Conservation (phyloP, 176 grass and related monocot genomes). For the Sorghum bicolor region DNA sequence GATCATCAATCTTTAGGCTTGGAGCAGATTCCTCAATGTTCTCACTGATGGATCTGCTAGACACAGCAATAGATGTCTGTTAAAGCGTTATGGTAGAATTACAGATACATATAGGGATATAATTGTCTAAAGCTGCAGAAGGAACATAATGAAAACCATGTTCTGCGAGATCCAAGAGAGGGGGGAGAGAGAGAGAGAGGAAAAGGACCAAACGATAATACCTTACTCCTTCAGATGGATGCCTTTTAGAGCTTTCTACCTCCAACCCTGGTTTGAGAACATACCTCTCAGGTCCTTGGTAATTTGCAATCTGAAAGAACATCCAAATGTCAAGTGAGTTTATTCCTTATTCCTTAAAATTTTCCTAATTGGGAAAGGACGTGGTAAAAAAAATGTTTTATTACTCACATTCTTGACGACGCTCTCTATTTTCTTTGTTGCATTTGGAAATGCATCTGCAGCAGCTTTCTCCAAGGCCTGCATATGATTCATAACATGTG, state of each 20-base stretch:
- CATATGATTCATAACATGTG: constrained; percentile 25
- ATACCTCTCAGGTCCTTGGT: constrained; percentile 75
- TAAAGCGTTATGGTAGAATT: constrained; percentile 44
- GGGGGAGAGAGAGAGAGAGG: neutral
- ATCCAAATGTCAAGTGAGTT: constrained; percentile 22
- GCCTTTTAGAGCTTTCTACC: constrained; percentile 52
- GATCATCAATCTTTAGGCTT: constrained; percentile 56
- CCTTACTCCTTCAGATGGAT: constrained; percentile 55
- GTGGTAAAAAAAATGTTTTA: constrained; percentile 9
- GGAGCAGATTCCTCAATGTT: constrained; percentile 53
- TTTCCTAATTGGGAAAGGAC: constrained; percentile 5
- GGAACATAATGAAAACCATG: constrained; percentile 6
- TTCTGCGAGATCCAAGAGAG: neutral
- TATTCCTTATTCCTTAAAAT: neutral
- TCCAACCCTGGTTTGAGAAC: constrained; percentile 76
- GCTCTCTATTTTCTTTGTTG: constrained; percentile 74
- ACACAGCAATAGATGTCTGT: constrained; percentile 26
- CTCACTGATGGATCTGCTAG: constrained; percentile 39
- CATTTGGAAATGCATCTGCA: constrained; percentile 61
- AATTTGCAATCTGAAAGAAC: constrained; percentile 76
- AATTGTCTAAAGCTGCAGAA: neutral
- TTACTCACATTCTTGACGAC: constrained; percentile 82
- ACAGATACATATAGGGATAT: constrained; percentile 23
- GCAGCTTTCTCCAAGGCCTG: constrained; percentile 94
- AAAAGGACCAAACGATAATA: constrained; percentile 21